Conservation (phyloP, 176 grass and related monocot genomes). For the Olyra latifolia region DNA sequence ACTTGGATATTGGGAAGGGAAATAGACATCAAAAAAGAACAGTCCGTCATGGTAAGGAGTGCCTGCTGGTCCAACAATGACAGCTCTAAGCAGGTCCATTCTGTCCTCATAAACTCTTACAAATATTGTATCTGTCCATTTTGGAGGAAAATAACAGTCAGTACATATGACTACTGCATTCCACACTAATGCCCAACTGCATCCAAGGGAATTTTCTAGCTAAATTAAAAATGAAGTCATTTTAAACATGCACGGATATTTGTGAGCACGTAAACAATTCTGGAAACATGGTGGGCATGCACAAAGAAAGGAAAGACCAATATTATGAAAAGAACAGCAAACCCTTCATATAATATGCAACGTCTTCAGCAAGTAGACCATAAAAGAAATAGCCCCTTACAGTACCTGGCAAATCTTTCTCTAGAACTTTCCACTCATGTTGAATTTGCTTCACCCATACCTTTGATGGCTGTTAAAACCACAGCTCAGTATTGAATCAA, state of each 20-base stretch:
- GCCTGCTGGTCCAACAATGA: slow-evolving; percentile 75
- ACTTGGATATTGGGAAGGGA: slow-evolving; percentile 68
- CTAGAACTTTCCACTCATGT: slow-evolving; percentile 77
- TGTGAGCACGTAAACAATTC: neutral
- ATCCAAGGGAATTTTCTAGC: neutral
- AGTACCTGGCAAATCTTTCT: slow-evolving; percentile 78
- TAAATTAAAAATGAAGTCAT: slow-evolving; percentile 1
- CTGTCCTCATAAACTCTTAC: slow-evolving; percentile 85
- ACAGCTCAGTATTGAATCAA: slow-evolving; percentile 4
- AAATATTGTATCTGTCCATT: slow-evolving; percentile 70
- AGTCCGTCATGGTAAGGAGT: slow-evolving; percentile 86
- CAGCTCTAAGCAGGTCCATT: slow-evolving; percentile 84
- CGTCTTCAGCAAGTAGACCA: neutral
- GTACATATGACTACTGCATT: neutral
- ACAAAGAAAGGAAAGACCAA: neutral
- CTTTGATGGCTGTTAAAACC: slow-evolving; percentile 56
- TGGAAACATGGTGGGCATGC: neutral
- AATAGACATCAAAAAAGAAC: slow-evolving; percentile 82
- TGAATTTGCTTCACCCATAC: slow-evolving; percentile 73
- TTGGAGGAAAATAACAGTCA: slow-evolving; percentile 27
- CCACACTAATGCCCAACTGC: neutral
- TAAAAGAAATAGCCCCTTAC: neutral
- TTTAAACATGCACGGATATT: slow-evolving; percentile 8
- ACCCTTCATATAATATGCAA: slow-evolving; percentile 12
- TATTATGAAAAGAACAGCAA: neutral